Evolutionary conservation across 345 rosid genomes (phyloP).

Genomic region (Brassica carinata): DNA sequence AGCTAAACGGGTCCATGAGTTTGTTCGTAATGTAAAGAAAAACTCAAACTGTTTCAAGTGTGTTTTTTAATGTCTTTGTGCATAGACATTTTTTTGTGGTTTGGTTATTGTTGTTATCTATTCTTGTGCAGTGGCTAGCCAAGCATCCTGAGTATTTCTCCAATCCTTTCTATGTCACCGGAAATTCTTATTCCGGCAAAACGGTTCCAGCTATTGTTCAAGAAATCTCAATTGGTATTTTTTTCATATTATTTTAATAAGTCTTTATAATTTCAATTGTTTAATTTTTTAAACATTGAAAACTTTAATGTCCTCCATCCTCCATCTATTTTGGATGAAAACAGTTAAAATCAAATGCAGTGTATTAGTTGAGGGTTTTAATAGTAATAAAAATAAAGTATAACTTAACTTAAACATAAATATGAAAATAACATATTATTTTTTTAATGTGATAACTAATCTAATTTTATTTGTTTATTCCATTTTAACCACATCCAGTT

Average conservation of each 20-base stretch:
- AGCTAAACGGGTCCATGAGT: conserved; percentile 42
- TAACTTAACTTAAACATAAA: too few relatives aligned
- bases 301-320: too few relatives aligned
- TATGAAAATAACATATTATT: too few relatives aligned
- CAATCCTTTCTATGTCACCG: conserved; percentile 31
- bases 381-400: too few relatives aligned
- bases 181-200: conserved; percentile 30
- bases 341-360: too few relatives aligned
- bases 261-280: neutral
- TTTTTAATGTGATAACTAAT: too few relatives aligned
- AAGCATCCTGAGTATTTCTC: conserved; percentile 24
- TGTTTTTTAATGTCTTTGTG: neutral
- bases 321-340: too few relatives aligned
- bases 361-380: too few relatives aligned
- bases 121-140: conserved; percentile 30
- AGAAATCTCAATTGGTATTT: conserved; percentile 21
- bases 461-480: too few relatives aligned
- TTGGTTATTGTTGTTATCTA: neutral
- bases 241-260: neutral
- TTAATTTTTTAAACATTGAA: too few relatives aligned
- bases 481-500: too few relatives aligned
- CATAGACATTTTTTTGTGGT: neutral
- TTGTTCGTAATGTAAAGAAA: conserved; percentile 41
- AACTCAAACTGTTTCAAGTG: neutral
- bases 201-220: conserved; percentile 17